A percentile compares a stretch with the other conserved stretches of the same genome.
phyloP scores from a whole-genome alignment of 2,329 filamentous ascomycete genomes.

The Pseudopithomyces chartarum region DNA sequence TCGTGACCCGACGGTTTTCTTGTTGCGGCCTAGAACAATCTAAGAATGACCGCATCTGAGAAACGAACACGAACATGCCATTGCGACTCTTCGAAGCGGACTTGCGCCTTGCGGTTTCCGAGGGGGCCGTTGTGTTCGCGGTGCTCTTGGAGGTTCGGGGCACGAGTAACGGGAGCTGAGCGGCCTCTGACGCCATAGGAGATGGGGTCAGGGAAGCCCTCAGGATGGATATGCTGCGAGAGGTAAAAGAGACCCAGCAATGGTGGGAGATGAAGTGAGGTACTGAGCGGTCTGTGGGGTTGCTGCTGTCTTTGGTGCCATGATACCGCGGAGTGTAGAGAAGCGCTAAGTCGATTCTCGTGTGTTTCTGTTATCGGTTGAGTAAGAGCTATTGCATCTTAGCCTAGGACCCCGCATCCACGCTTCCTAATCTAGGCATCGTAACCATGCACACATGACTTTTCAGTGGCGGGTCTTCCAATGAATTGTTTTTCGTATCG shows the following conservation, averaged over 20 bases:
- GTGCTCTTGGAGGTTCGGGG: conserved; percentile 1
- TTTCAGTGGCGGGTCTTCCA: not conserved
- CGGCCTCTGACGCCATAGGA: conserved; percentile 1
- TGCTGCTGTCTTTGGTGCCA: not conserved
- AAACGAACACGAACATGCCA: conserved; percentile 55
- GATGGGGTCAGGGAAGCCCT: not conserved
- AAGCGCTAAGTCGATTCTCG: not conserved
- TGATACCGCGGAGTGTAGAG: not conserved
- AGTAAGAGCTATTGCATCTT: not conserved
- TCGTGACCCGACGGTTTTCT: not conserved
- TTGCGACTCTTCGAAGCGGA: conserved; percentile 68
- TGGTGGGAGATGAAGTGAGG: not conserved
- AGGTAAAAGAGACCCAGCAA: not conserved
- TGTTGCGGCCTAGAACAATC: conserved; percentile 1
- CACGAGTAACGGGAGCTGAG: conserved; percentile 1
- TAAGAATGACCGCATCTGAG: conserved; percentile 1
- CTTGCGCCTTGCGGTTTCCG: conserved; percentile 11
- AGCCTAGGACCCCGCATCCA: conserved; percentile 1
- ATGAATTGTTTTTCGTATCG: not conserved
- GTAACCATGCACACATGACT: conserved; percentile 3
- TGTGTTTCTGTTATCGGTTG: conserved; percentile 3
- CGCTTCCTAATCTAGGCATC: conserved; percentile 1
- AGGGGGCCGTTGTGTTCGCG: not conserved
- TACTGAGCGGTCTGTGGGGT: not conserved
- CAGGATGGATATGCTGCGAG: not conserved